Percentiles rank a stretch among this genome's conserved stretches.
These are phyloP conservation scores for Ochetophila trinervis DNA, from an alignment of 306 rosid genomes.

Conservation along the genomic window DNA sequence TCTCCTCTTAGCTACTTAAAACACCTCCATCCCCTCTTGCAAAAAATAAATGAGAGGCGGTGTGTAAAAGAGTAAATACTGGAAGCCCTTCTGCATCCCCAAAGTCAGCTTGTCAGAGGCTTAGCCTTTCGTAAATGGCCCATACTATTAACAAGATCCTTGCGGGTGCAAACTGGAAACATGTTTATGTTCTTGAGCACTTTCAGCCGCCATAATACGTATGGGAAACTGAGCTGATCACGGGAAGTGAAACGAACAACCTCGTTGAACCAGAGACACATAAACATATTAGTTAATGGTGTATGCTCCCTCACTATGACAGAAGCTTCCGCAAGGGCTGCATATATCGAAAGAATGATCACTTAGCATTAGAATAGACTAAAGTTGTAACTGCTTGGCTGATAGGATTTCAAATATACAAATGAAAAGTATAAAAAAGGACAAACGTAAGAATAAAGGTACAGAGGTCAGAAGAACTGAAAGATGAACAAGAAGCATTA, in stretches of 20 bases:
- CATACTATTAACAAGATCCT: slow-evolving; percentile 97
- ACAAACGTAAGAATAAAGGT: not conserved
- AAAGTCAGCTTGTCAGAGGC: slow-evolving; percentile 58
- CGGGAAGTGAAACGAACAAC: slow-evolving; percentile 93
- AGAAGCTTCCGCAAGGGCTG: slow-evolving; percentile 92
- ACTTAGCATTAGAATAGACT: slow-evolving; percentile 5
- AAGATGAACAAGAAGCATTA: not conserved
- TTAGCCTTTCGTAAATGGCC: slow-evolving; percentile 90
- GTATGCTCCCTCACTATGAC: slow-evolving; percentile 80
- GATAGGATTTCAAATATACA: not conserved
- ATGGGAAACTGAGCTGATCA: slow-evolving; percentile 96
- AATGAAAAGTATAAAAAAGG: not conserved
- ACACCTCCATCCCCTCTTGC: too few species aligned
- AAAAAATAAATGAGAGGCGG: too few species aligned
- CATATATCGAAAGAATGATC: slow-evolving; percentile 26
- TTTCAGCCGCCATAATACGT: slow-evolving; percentile 78
- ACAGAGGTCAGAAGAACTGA: slow-evolving; percentile 8
- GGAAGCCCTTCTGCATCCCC: not conserved
- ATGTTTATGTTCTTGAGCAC: slow-evolving; percentile 53
- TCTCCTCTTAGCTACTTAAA: too few species aligned
- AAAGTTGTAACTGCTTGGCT: not conserved
- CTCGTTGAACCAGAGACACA: slow-evolving; percentile 95
- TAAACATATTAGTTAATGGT: slow-evolving; percentile 55
- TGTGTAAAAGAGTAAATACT: not conserved
- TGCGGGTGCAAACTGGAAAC: slow-evolving; percentile 95